Conservation (phyloP, 2,329 filamentous ascomycete genomes). For the Sarocladium oryzae region DNA sequence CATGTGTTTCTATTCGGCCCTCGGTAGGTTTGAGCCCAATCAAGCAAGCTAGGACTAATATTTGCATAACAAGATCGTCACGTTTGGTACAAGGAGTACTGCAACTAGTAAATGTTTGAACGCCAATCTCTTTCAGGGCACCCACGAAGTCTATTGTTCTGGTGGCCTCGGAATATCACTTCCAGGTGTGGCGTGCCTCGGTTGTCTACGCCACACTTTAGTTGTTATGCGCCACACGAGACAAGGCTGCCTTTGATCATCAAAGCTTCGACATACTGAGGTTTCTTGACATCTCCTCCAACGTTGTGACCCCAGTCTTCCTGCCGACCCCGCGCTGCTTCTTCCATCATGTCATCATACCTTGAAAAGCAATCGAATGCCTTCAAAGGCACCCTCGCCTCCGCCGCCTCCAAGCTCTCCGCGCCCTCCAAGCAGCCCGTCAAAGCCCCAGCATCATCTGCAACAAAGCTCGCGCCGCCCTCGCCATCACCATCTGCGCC, state of each 20-base stretch:
- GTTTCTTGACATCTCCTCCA: not conserved
- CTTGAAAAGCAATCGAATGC: constrained; percentile 59
- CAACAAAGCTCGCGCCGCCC: constrained; percentile 41
- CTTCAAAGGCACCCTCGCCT: constrained; percentile 55
- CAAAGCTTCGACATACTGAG: no score
- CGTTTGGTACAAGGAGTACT: no score
- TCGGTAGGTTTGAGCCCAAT: no score
- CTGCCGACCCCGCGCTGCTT: not conserved
- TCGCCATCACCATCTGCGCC: constrained; percentile 56
- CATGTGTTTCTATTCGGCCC: no score
- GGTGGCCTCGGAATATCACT: no score
- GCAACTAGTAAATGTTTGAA: no score
- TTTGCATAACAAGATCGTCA: no score
- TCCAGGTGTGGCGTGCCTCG: no score
- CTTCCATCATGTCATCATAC: constrained; percentile 49
- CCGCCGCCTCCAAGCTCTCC: constrained; percentile 57
- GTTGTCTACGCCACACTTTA: not conserved
- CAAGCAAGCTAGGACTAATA: no score
- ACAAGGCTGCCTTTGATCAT: not conserved
- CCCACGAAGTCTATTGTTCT: no score
- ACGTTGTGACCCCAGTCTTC: not conserved
- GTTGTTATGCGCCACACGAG: not conserved
- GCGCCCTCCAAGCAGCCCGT: constrained; percentile 35
- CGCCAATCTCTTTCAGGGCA: no score
- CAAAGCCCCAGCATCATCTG: constrained; percentile 28